Base-by-base conservation (phyloP, 495 filamentous ascomycete genomes). In the Rostrohypoxylon terebratum region DNA sequence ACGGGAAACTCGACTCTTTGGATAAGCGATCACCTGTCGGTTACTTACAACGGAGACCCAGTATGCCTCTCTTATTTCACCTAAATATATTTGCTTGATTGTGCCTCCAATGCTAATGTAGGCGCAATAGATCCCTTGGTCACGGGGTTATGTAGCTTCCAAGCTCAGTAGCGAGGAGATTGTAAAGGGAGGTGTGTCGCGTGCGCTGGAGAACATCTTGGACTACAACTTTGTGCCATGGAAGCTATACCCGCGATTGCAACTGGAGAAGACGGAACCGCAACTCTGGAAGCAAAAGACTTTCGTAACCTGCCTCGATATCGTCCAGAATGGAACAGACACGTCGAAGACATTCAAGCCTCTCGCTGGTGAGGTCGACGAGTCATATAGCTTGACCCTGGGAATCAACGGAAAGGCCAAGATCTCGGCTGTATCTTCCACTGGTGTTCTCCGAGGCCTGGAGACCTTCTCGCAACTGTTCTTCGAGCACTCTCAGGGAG, bases 391-490 rank as follows among this genome's bases (percentile, higher is more conserved):
- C 60, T 79, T 95, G 28, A 85, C 81, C 2, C 71, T 95, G 45
- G 78, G 80, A 4, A 69, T 65, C 38, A 73, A 81, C 53, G 90
- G 90, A 40, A 79, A 81, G 9, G 89, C 83, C 51, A 85, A 80
- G 20, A 90, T 94, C 70, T 83, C 77, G 7, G 90, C 89, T 11
- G 82, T 82, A 20, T 89, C 90, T 7, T 88, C 87, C 14, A 87
- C 86, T 59, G 93, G 92, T 61, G 77, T 94, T 8, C 80, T 92
- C 4, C 87, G 88, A 53, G 93, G 83, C 11, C 79, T 95, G 11
- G 86, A 90, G 61, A 90, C 90, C 3, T 91, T 95, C 76, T 83
- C 84, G 3, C 92, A 95, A 81, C 83, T 95, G 18, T 95, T 94
- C 81, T 94, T 86, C 80, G 63, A 85, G 69, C 89, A 91, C 76